phyloP scores from a whole-genome alignment of 75 land plant species.

The Sequoia sempervirens region DNA sequence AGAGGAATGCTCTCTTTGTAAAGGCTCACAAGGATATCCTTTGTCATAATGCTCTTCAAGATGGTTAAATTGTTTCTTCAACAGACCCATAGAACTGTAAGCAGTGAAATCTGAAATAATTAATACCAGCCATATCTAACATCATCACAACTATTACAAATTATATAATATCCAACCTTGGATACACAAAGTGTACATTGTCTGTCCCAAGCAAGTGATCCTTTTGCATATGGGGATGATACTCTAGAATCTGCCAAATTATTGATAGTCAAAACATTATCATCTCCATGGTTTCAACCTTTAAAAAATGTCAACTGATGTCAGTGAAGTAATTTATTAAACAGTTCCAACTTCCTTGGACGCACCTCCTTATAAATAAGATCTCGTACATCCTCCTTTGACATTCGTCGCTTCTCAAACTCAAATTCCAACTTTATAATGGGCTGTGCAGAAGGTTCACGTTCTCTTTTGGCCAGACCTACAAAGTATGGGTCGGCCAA shows the following conservation, averaged over 20 bases:
- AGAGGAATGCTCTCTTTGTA: slow-evolving; percentile 51
- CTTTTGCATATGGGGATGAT: slow-evolving; percentile 47
- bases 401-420: slow-evolving; percentile 35
- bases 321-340: neutral
- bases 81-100: slow-evolving; percentile 54
- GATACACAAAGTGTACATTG: slow-evolving; percentile 14
- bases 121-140: neutral
- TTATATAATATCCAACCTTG: neutral
- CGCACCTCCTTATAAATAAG: slow-evolving; percentile 25
- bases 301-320: neutral
- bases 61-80: slow-evolving; percentile 47
- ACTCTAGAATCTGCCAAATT: slow-evolving; percentile 33
- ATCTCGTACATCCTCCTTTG: slow-evolving; percentile 40
- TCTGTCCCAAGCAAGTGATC: slow-evolving; percentile 34
- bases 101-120: neutral
- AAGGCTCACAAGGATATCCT: slow-evolving; percentile 36
- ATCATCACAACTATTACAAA: neutral
- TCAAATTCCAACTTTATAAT: slow-evolving; percentile 49
- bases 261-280: neutral
- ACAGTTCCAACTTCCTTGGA: neutral
- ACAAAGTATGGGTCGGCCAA: neutral
- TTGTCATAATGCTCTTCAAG: slow-evolving; percentile 50
- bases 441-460: slow-evolving; percentile 40
- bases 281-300: neutral
- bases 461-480: neutral